Evolutionary conservation across 495 filamentous ascomycete species (phyloP).

Genomic region (Neurospora sp.): DNA sequence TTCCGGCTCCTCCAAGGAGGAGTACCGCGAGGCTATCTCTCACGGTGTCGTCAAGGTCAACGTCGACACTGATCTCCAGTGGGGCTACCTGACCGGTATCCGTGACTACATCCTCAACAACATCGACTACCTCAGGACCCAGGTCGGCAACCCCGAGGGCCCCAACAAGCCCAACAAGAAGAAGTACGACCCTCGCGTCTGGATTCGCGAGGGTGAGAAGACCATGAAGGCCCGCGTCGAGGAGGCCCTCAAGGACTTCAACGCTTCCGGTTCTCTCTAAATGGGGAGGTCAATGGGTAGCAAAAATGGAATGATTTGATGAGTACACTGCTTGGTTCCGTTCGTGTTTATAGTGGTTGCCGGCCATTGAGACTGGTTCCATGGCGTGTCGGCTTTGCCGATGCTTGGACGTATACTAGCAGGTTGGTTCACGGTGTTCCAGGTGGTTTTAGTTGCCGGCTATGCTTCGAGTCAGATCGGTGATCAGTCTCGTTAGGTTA

Average conservation of each 20-base stretch:
- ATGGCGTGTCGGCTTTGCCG: not conserved
- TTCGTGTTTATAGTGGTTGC: not conserved
- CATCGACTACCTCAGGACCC: conserved; percentile 80
- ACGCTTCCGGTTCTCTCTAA: conserved; percentile 79
- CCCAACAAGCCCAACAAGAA: conserved; percentile 81
- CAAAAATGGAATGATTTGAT: not conserved
- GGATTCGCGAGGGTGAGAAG: conserved; percentile 95
- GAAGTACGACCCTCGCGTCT: conserved; percentile 72
- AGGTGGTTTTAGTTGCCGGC: not conserved
- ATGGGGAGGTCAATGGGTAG: not conserved
- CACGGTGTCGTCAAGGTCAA: conserved; percentile 97
- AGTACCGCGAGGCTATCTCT: conserved; percentile 76
- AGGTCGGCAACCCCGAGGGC: conserved; percentile 93
- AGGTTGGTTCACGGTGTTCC: not conserved
- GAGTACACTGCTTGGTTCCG: not conserved
- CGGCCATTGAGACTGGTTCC: not conserved
- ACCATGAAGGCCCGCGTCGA: conserved; percentile 78
- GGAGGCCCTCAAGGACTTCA: conserved; percentile 83
- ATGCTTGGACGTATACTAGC: not conserved
- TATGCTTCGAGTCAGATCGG: not conserved
- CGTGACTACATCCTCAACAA: conserved; percentile 84
- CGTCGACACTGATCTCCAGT: conserved; percentile 79
- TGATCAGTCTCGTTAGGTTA: not conserved
- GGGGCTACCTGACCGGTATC: conserved; percentile 79
- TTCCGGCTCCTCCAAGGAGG: conserved; percentile 77